Percentiles rank a stretch among this genome's conserved stretches.
Evolutionary conservation across 2,329 filamentous ascomycete species (phyloP).

Genomic region (Xylariaceae sp.): DNA sequence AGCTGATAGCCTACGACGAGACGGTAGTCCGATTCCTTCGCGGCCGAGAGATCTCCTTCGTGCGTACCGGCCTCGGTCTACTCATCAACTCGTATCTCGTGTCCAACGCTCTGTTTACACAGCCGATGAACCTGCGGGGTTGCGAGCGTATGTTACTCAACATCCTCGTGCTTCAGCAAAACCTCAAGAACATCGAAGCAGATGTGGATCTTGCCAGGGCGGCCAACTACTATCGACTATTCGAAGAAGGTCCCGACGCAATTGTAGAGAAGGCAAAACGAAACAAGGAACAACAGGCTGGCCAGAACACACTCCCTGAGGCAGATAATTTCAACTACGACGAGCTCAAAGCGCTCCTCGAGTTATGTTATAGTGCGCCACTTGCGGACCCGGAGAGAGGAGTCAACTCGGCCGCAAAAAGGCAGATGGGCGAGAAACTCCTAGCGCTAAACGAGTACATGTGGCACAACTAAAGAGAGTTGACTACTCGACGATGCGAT

Average conservation of each 20-base stretch:
- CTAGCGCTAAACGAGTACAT: constrained; percentile 66
- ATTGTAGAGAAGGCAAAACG: constrained; percentile 59
- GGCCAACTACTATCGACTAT: constrained; percentile 64
- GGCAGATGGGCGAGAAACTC: constrained; percentile 65
- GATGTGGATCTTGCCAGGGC: constrained; percentile 59
- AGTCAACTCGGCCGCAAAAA: constrained; percentile 59
- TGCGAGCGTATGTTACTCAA: constrained; percentile 88
- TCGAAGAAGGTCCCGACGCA: constrained; percentile 58
- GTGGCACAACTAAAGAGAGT: constrained; percentile 52
- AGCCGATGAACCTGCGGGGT: constrained; percentile 78
- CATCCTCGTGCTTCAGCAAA: constrained; percentile 91
- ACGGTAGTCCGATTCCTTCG: constrained; percentile 70
- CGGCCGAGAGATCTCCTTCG: constrained; percentile 64
- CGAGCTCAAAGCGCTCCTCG: constrained; percentile 60
- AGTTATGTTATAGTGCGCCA: constrained; percentile 64
- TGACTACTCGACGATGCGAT: background rate
- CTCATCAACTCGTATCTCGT: constrained; percentile 79
- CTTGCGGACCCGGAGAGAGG: constrained; percentile 63
- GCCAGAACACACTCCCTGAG: constrained; percentile 32
- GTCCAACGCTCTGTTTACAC: constrained; percentile 62
- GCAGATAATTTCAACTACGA: constrained; percentile 55
- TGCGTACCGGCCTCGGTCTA: constrained; percentile 68
- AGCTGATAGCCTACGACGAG: constrained; percentile 83
- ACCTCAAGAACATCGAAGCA: constrained; percentile 85
- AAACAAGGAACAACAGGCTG: constrained; percentile 32